Conservation (phyloP, 2,329 filamentous ascomycete genomes). For the Aspergillus udagawae region DNA sequence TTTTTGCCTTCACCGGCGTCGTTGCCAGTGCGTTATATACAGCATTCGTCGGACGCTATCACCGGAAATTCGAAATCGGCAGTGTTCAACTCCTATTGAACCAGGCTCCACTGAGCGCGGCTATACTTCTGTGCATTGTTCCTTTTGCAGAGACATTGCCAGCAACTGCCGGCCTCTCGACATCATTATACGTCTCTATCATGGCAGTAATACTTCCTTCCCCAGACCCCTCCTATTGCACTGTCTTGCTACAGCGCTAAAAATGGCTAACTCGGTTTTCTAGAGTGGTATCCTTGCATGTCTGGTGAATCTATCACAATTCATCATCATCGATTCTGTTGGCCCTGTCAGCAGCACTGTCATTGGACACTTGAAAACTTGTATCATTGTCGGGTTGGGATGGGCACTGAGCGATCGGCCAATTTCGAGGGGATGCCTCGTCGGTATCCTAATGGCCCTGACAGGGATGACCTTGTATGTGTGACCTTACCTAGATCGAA, state of each 20-base stretch:
- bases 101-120: slow-evolving; percentile 17
- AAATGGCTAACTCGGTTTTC: too few species aligned
- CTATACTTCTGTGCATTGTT: slow-evolving; percentile 12
- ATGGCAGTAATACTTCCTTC: too few species aligned
- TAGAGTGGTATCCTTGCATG: slow-evolving; percentile 19
- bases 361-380: slow-evolving; percentile 65
- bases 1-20: slow-evolving; percentile 18
- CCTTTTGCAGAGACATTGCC: slow-evolving; percentile 15
- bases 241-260: too few species aligned
- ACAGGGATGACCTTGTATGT: slow-evolving; percentile 19
- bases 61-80: slow-evolving; percentile 15
- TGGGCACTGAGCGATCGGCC: slow-evolving; percentile 39
- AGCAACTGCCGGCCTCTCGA: slow-evolving; percentile 3
- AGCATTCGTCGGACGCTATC: slow-evolving; percentile 16
- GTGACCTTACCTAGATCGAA: too few species aligned
- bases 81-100: slow-evolving; percentile 20
- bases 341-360: slow-evolving; percentile 63
- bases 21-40: slow-evolving; percentile 19
- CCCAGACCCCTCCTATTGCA: too few species aligned
- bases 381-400: slow-evolving; percentile 60
- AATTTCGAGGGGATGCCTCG: slow-evolving; percentile 10
- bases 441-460: slow-evolving; percentile 16
- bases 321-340: slow-evolving; percentile 24
- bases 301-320: slow-evolving; percentile 19
- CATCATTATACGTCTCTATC: too few species aligned